phyloP scores from a whole-genome alignment of 2,329 filamentous ascomycete genomes.

The Alternaria novae-zelandiae region DNA sequence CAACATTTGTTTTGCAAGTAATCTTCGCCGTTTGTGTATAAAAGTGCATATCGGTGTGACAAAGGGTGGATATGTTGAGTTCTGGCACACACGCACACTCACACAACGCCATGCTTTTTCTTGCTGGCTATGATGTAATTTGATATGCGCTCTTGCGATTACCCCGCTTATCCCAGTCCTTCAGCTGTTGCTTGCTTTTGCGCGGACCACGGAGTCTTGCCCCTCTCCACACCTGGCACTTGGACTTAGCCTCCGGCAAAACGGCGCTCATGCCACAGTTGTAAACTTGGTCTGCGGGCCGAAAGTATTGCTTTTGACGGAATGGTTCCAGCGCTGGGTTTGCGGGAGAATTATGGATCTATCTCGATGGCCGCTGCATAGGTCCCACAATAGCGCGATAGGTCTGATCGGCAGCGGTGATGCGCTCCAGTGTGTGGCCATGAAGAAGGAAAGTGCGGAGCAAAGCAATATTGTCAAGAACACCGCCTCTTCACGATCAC shows the following conservation, averaged over 20 bases:
- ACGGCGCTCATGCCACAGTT: background rate
- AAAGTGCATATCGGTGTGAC: background rate
- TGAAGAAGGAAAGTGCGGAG: background rate
- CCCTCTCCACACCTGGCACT: background rate
- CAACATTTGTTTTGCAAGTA: background rate
- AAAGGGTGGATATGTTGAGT: background rate
- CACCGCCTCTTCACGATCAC: background rate
- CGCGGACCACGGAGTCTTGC: background rate
- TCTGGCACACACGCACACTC: background rate
- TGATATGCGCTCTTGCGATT: background rate
- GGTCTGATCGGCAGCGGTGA: conserved; percentile 7
- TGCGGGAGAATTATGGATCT: conserved; percentile 8
- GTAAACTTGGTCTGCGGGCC: background rate
- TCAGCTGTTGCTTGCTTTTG: background rate
- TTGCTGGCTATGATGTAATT: background rate
- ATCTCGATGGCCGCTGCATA: conserved; percentile 3
- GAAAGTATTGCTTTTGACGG: conserved; percentile 2
- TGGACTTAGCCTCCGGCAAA: background rate
- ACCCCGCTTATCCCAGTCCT: background rate
- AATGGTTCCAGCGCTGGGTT: background rate
- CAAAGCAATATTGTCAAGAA: background rate
- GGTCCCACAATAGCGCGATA: background rate
- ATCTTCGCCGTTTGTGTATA: background rate
- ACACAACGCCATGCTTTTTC: background rate
- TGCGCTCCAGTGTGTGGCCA: background rate